Percentiles rank a stretch among this genome's conserved stretches.
Evolutionary conservation across 1,139 yeast species (phyloP).

Genomic region (Candida mesenterica): DNA sequence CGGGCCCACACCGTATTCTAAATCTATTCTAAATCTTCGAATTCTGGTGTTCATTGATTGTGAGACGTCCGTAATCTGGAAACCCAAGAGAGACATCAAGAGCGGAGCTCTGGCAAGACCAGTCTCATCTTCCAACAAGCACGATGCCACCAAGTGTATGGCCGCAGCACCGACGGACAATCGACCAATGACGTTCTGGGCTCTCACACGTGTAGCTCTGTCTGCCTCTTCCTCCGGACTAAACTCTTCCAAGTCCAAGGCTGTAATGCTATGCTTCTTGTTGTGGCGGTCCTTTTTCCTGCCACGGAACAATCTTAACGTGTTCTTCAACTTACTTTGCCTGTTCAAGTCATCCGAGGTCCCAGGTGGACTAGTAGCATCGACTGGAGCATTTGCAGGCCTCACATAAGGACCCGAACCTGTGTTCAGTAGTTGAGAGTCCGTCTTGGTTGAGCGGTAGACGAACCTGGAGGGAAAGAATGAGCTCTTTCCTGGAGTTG

Average conservation of each 20-base stretch:
- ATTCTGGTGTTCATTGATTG: conserved; percentile 42
- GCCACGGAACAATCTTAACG: conserved; percentile 28
- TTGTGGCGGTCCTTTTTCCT: conserved; percentile 23
- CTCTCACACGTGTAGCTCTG: conserved; percentile 45
- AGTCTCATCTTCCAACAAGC: conserved; percentile 73
- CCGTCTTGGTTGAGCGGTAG: conserved; percentile 10
- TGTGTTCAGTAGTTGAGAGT: too few species aligned
- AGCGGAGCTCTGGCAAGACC: conserved; percentile 82
- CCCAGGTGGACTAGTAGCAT: background rate
- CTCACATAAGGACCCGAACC: too few species aligned
- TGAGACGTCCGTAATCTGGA: conserved; percentile 58
- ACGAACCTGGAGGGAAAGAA: conserved; percentile 17
- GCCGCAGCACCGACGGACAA: conserved; percentile 78
- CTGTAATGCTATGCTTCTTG: conserved; percentile 20
- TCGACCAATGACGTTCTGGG: conserved; percentile 62
- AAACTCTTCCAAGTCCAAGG: conserved; percentile 15
- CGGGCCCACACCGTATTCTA: conserved; percentile 89
- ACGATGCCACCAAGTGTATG: conserved; percentile 71
- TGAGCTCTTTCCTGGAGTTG: conserved; percentile 7
- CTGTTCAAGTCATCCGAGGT: conserved; percentile 14
- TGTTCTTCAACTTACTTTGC: conserved; percentile 20
- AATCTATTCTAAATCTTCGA: conserved; percentile 60
- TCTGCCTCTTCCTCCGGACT: conserved; percentile 21
- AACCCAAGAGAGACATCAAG: conserved; percentile 67
- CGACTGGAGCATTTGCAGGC: background rate